Percentiles rank a stretch among this genome's conserved stretches.
Evolutionary conservation across 1,139 yeast species (phyloP).

Genomic region (Geotrichum cucujoidarum): DNA sequence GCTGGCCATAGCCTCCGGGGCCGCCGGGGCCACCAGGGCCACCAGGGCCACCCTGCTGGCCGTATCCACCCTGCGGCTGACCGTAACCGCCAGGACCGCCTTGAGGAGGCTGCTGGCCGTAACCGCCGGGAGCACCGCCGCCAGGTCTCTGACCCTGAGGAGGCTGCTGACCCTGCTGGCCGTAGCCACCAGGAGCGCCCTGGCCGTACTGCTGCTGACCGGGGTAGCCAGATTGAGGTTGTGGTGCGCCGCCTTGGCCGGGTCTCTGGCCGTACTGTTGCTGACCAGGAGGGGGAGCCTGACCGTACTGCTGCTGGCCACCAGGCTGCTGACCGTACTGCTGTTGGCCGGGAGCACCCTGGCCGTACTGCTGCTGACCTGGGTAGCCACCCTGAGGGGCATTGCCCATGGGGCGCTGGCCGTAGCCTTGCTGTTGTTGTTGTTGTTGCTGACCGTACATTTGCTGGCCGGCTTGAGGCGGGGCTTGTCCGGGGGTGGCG

Average conservation of each 20-base stretch:
- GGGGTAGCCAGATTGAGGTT: background rate
- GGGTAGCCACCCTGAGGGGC: conserved; percentile 5
- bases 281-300: background rate
- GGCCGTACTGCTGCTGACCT: conserved; percentile 2
- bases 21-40: background rate
- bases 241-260: no score
- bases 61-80: conserved; percentile 8
- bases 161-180: conserved; percentile 10
- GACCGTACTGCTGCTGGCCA: background rate
- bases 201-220: conserved; percentile 10
- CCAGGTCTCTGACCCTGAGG: conserved; percentile 13
- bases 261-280: background rate
- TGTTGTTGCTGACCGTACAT: background rate
- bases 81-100: conserved; percentile 18
- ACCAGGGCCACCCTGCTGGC: conserved; percentile 20
- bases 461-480: conserved; percentile 15
- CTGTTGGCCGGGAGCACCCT: background rate
- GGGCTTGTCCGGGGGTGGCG: conserved; percentile 10
- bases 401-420: background rate
- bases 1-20: background rate
- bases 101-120: conserved; percentile 10
- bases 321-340: background rate
- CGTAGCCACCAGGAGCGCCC: conserved; percentile 3
- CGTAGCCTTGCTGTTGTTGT: conserved; percentile 19
- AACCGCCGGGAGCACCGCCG: conserved; percentile 17